Evolutionary conservation across 257 asterid genomes (phyloP).

Genomic region (Solanum acaule): DNA sequence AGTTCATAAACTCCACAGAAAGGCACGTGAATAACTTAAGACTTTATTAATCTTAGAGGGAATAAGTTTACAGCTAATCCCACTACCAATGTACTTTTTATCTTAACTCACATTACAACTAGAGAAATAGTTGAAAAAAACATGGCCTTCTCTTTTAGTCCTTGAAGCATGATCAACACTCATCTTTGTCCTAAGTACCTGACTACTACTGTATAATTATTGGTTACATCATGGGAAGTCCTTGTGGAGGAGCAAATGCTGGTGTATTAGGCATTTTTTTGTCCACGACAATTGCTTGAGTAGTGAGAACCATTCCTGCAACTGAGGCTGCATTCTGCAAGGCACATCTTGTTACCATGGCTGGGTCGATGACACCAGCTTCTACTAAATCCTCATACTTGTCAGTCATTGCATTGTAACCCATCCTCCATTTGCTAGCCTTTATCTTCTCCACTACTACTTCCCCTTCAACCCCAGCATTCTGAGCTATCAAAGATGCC

Average conservation of each 20-base stretch:
- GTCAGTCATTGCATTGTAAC: slow-evolving; percentile 91
- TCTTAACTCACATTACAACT: background rate
- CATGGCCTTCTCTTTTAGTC: background rate
- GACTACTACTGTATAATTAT: background rate
- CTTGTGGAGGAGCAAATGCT: slow-evolving; percentile 35
- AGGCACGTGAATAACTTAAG: background rate
- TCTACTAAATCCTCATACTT: slow-evolving; percentile 64
- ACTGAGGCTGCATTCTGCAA: slow-evolving; percentile 81
- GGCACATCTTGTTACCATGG: slow-evolving; percentile 91
- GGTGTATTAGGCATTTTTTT: slow-evolving; percentile 56
- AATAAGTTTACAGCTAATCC: background rate
- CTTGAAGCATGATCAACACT: background rate
- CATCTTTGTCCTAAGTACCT: background rate
- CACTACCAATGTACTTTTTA: background rate
- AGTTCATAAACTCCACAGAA: background rate
- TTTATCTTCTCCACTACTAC: slow-evolving; percentile 85
- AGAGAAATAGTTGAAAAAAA: background rate
- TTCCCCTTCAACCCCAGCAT: slow-evolving; percentile 96
- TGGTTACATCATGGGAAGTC: slow-evolving; percentile 15
- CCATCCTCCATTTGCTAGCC: slow-evolving; percentile 73
- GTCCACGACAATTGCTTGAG: slow-evolving; percentile 94
- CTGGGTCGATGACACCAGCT: slow-evolving; percentile 91
- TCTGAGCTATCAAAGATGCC: slow-evolving; percentile 75
- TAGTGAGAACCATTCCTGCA: slow-evolving; percentile 96
- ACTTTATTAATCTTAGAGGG: background rate